Evolutionary conservation across 441 rosid genomes (phyloP).

Genomic region (Biscutella laevigata): DNA sequence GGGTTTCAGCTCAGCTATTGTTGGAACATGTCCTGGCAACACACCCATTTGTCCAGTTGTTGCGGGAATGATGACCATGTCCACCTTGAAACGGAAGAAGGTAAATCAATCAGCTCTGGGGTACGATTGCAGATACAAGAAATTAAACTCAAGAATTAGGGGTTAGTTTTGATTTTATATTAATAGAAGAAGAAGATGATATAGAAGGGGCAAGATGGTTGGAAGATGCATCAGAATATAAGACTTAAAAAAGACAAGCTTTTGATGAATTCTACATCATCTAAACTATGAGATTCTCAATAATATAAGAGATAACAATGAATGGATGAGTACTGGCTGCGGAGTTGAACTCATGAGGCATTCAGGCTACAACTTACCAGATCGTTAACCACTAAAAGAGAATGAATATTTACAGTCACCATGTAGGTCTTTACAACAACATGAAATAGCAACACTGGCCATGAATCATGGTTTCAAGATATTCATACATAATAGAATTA

Average conservation of each 20-base stretch:
- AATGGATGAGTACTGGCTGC: neutral
- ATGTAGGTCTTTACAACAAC: too few species aligned
- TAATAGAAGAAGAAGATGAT: neutral
- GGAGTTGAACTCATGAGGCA: neutral
- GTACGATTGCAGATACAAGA: neutral
- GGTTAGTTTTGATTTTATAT: neutral
- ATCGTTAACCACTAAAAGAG: neutral
- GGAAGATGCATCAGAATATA: neutral
- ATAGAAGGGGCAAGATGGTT: neutral
- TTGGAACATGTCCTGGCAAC: slow-evolving; percentile 78
- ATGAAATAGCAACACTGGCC: neutral
- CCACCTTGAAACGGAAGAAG: slow-evolving; percentile 43
- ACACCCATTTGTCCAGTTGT: slow-evolving; percentile 92
- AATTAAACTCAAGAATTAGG: neutral
- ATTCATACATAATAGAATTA: neutral
- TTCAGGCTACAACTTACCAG: neutral
- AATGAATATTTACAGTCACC: neutral
- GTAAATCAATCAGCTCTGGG: slow-evolving; percentile 14
- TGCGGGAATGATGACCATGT: slow-evolving; percentile 93
- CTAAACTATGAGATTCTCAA: neutral
- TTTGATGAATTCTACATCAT: neutral
- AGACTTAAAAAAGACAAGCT: neutral
- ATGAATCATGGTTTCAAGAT: neutral
- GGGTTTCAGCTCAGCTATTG: slow-evolving; percentile 83
- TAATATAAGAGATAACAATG: neutral